These are phyloP conservation scores for Fraxinus xanthoxyloides DNA, from an alignment of 305 asterid species.

Conservation along the genomic window DNA sequence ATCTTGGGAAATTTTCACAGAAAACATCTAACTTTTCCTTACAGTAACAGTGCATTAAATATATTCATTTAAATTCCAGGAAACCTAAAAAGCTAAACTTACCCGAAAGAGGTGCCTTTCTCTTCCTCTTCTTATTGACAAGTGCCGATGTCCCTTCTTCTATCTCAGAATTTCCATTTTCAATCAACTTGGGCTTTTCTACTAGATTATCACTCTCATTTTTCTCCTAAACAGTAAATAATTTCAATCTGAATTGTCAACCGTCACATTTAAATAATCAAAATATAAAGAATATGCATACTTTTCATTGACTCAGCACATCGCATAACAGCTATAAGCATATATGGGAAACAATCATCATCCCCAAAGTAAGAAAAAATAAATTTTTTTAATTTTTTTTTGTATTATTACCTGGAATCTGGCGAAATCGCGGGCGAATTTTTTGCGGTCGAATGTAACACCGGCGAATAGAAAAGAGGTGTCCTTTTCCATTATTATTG, in stretches of 20 bases:
- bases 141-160: slow-evolving; percentile 25
- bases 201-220: slow-evolving; percentile 32
- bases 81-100: slow-evolving; percentile 1
- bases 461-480: slow-evolving; percentile 75
- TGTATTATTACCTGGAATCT: slow-evolving; percentile 54
- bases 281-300: neutral
- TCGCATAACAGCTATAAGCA: neutral
- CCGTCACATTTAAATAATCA: neutral
- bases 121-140: slow-evolving; percentile 69
- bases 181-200: slow-evolving; percentile 36
- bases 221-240: slow-evolving; percentile 41
- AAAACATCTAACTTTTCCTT: neutral
- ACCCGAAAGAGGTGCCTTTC: slow-evolving; percentile 54
- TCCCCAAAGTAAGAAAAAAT: neutral
- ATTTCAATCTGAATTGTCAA: neutral
- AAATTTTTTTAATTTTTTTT: neutral
- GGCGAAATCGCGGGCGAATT: slow-evolving; percentile 55
- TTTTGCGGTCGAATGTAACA: slow-evolving; percentile 62
- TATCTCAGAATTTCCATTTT: slow-evolving; percentile 23
- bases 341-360: neutral
- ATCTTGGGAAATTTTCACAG: neutral
- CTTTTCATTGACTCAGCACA: neutral
- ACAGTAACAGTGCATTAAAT: neutral
- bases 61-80: neutral
- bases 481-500: slow-evolving; percentile 45